These are phyloP conservation scores for Nematodospora anomalae DNA, from an alignment of 1,139 yeast genomes.

Conservation along the genomic window DNA sequence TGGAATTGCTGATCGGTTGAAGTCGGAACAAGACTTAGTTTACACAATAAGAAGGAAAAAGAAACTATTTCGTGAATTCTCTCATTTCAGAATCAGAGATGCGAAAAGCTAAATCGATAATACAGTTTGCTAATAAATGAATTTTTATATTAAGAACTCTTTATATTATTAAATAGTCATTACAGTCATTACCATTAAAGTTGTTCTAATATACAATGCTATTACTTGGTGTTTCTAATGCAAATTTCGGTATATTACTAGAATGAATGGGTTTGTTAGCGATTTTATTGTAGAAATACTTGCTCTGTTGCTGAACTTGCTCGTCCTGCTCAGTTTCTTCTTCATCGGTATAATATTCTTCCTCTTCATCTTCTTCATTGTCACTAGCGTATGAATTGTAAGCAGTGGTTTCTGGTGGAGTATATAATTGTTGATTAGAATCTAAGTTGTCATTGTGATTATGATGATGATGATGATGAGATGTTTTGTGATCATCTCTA, in stretches of 20 bases:
- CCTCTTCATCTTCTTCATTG: constrained; percentile 14
- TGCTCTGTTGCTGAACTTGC: too few species aligned
- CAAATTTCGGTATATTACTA: constrained; percentile 7
- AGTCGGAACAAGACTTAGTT: too few species aligned
- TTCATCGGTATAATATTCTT: constrained; percentile 9
- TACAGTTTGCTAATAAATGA: too few species aligned
- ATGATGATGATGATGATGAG: constrained; percentile 6
- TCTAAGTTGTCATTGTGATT: not conserved
- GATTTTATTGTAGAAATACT: not conserved
- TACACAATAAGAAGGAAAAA: too few species aligned
- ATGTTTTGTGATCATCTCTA: constrained; percentile 20
- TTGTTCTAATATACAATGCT: constrained; percentile 8
- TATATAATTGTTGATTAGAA: constrained; percentile 18
- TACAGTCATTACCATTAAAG: not conserved
- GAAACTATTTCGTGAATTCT: too few species aligned
- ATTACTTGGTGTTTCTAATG: constrained; percentile 11
- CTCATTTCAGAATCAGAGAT: too few species aligned
- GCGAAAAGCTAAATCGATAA: too few species aligned
- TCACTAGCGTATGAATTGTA: constrained; percentile 18
- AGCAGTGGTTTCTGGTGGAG: constrained; percentile 21
- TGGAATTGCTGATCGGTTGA: too few species aligned
- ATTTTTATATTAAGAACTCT: too few species aligned
- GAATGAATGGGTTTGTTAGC: not conserved
- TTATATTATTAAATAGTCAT: not conserved
- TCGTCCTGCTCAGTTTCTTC: constrained; percentile 8